phyloP scores from a whole-genome alignment of 257 asterid species.

The Scutellaria barbata region DNA sequence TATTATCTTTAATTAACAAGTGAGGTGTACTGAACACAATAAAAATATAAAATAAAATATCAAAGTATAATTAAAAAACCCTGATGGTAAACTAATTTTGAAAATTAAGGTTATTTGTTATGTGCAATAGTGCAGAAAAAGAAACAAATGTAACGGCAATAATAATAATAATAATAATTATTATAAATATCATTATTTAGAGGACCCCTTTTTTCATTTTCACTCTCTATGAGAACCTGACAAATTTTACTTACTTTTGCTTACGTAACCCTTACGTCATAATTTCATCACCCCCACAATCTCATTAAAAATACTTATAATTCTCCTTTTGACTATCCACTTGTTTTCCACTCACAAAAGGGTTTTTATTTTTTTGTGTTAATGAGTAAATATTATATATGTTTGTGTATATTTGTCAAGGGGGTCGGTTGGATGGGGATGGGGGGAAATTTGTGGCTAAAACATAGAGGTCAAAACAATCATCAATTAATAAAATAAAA shows the following conservation, averaged over 20 bases:
- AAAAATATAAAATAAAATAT: too few relatives aligned
- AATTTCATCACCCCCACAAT: slow-evolving; percentile 40
- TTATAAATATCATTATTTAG: background rate
- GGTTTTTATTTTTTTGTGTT: background rate
- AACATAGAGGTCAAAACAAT: slow-evolving; percentile 58
- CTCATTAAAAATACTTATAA: slow-evolving; percentile 12
- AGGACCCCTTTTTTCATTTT: slow-evolving; percentile 20
- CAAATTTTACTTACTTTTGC: slow-evolving; percentile 1
- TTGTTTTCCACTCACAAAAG: slow-evolving; percentile 47
- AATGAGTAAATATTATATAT: background rate
- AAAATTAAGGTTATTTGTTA: too few relatives aligned
- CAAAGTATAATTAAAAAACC: too few relatives aligned
- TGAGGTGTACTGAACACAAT: too few relatives aligned
- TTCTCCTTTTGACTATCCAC: slow-evolving; percentile 35
- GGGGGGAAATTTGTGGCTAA: slow-evolving; percentile 38
- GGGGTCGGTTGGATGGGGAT: slow-evolving; percentile 12
- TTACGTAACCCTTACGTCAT: slow-evolving; percentile 35
- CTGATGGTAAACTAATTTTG: too few relatives aligned
- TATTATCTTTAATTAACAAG: too few relatives aligned
- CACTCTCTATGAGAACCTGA: background rate
- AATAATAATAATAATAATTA: too few relatives aligned
- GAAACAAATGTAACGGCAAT: too few relatives aligned
- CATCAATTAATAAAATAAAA: slow-evolving; percentile 50
- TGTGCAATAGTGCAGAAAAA: too few relatives aligned
- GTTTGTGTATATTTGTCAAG: background rate